phyloP scores from a whole-genome alignment of 352 stramenopile genomes.

The Phytophthora brassicae region DNA sequence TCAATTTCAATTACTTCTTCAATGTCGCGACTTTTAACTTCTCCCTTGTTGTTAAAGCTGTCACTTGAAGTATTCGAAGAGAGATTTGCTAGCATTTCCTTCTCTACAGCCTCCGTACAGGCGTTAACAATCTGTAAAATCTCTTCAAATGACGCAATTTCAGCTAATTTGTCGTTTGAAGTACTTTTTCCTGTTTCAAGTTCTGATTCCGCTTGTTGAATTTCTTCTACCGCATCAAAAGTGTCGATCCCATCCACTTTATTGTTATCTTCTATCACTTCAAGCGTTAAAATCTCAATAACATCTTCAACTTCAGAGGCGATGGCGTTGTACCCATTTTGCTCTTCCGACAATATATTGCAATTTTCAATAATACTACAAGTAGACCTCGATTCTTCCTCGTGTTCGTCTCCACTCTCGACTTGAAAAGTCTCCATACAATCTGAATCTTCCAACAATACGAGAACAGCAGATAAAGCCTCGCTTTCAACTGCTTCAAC shows the following conservation, averaged over 20 bases:
- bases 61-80: background rate
- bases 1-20: background rate
- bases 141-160: background rate
- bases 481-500: conserved; percentile 8
- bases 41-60: background rate
- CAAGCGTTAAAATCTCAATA: too few species aligned
- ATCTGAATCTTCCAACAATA: conserved; percentile 1
- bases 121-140: background rate
- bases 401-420: conserved; percentile 4
- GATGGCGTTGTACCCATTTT: background rate
- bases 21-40: background rate
- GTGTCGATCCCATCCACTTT: too few species aligned
- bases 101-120: conserved; percentile 5
- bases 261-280: too few species aligned
- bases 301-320: too few species aligned
- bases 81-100: background rate
- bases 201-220: background rate
- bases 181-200: background rate
- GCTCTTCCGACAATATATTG: conserved; percentile 12
- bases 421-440: background rate
- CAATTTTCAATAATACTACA: conserved; percentile 7
- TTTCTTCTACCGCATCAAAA: background rate
- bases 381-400: conserved; percentile 15
- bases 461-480: conserved; percentile 12
- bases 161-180: background rate